Conservation (phyloP, 495 filamentous ascomycete species). For the Astrocystis sublimbata region DNA sequence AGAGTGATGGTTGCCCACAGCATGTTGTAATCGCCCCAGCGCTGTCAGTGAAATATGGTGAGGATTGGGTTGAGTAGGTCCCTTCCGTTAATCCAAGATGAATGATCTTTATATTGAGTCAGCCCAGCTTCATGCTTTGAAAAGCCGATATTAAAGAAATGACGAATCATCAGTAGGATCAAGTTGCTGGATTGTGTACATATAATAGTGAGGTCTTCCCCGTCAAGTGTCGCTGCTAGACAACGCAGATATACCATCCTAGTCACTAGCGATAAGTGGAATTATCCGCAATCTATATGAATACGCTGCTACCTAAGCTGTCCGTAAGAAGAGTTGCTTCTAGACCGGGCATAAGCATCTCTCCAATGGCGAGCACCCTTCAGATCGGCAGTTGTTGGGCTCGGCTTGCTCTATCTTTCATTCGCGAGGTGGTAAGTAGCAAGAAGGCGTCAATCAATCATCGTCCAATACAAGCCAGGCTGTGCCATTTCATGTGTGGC, state of each 20-base stretch:
- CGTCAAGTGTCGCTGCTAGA: background rate
- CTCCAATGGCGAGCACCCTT: background rate
- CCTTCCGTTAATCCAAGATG: too few relatives aligned
- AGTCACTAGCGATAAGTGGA: background rate
- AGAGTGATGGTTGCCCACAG: conserved; percentile 25
- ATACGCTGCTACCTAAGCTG: background rate
- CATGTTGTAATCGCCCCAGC: conserved; percentile 17
- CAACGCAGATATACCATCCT: background rate
- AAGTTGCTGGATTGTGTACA: background rate
- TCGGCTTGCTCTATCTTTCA: background rate
- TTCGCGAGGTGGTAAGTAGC: background rate
- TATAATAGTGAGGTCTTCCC: background rate
- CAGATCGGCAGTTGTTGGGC: conserved; percentile 4
- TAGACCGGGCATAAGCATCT: background rate
- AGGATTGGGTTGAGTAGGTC: background rate
- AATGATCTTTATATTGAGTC: too few relatives aligned
- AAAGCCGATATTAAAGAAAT: too few relatives aligned
- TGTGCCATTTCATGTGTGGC: background rate
- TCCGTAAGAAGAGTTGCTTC: background rate
- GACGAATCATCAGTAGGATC: background rate
- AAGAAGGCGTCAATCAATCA: background rate
- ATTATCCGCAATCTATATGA: background rate
- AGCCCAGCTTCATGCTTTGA: too few relatives aligned
- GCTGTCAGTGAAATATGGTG: background rate
- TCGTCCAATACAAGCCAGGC: background rate